These are phyloP conservation scores for Silene vulgaris DNA, from an alignment of 179 eudicot genomes.

Conservation along the genomic window DNA sequence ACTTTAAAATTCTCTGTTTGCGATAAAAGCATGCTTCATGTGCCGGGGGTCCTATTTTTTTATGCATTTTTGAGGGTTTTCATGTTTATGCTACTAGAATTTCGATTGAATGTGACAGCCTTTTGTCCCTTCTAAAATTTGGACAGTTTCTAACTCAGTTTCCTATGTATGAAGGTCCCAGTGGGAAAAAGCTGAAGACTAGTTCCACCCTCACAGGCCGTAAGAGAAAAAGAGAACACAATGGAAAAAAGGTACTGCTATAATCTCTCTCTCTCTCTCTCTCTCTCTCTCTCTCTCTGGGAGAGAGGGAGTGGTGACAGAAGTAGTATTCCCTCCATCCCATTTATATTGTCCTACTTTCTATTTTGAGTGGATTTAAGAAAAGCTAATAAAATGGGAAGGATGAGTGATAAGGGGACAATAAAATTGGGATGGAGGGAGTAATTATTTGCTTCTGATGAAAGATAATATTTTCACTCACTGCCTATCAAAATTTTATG, in stretches of 20 bases:
- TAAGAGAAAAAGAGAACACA: slow-evolving; percentile 30
- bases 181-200: slow-evolving; percentile 51
- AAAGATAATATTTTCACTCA: background rate
- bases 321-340: too few relatives aligned
- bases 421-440: background rate
- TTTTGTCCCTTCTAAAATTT: too few relatives aligned
- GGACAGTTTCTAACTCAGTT: background rate
- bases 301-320: too few relatives aligned
- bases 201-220: slow-evolving; percentile 9
- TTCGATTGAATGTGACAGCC: too few relatives aligned
- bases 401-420: too few relatives aligned
- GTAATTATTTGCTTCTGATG: slow-evolving; percentile 1
- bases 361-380: too few relatives aligned
- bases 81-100: too few relatives aligned
- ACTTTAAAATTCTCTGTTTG: too few relatives aligned
- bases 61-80: too few relatives aligned
- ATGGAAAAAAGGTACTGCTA: slow-evolving; percentile 37
- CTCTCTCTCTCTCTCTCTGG: too few relatives aligned
- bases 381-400: too few relatives aligned
- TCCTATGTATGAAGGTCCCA: slow-evolving; percentile 33
- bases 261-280: background rate
- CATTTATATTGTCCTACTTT: too few relatives aligned
- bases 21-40: background rate
- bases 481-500: background rate
- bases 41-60: background rate